phyloP scores from a whole-genome alignment of 2,329 filamentous ascomycete genomes.

The Exophiala mesophila region DNA sequence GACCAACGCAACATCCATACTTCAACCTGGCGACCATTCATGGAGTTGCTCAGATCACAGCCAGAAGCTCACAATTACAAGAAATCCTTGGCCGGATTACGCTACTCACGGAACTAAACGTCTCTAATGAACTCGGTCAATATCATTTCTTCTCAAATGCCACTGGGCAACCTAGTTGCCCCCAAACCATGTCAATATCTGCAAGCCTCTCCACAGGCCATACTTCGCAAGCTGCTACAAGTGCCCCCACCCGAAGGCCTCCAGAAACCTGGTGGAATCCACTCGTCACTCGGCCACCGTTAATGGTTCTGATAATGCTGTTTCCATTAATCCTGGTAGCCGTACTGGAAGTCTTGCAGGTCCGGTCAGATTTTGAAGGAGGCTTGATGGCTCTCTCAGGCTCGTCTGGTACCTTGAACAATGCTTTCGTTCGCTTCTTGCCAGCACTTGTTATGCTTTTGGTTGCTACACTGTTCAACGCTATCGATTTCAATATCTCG shows the following conservation, averaged over 20 bases:
- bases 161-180: not conserved
- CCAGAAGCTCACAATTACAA: not conserved
- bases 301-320: constrained; percentile 18
- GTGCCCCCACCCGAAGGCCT: no score
- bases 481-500: constrained; percentile 22
- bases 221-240: not conserved
- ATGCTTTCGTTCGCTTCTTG: constrained; percentile 27
- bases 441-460: constrained; percentile 23
- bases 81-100: not conserved
- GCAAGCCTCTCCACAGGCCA: not conserved
- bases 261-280: constrained; percentile 15
- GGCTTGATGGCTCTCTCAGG: constrained; percentile 23
- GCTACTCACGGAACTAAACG: not conserved
- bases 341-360: constrained; percentile 19
- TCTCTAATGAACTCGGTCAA: not conserved
- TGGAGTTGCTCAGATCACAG: not conserved
- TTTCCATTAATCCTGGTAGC: constrained; percentile 19
- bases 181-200: not conserved
- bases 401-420: constrained; percentile 7
- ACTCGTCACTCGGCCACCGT: not conserved
- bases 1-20: not conserved
- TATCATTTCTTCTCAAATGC: not conserved
- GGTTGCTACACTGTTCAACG: constrained; percentile 16
- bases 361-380: constrained; percentile 20
- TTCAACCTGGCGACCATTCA: not conserved